Base-by-base conservation (phyloP, 164 flowering plant species). In the Vitis labrusca region DNA sequence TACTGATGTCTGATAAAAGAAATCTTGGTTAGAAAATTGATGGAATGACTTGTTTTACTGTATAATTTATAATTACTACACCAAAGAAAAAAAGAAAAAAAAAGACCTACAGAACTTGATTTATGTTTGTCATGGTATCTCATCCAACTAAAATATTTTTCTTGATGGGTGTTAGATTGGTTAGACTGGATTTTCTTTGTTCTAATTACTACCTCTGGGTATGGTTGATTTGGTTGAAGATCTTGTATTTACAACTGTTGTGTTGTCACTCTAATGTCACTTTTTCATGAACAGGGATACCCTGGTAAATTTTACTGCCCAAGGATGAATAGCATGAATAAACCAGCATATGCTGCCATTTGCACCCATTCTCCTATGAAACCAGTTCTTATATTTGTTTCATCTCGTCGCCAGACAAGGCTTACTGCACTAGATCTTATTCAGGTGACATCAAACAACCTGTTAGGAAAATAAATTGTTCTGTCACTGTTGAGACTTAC, bases 261-360 rank as follows among this genome's bases (percentile, higher is more conserved):
- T 3, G 2, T 50, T 37, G 23, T 29, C 44, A 5, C 19, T 59
- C 55, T 15, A 11, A 16, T 64, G 37, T 54, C 23, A 19, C 55
- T 53, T 73, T 73, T 50, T 50, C 62, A 12, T 61, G 59, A 64
- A 74, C 90, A 95, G 98, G 98, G 99, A 66, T 93, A 95, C 73
- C 99, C 99, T 11, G 99, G 99, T 76, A 95, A 95, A 82, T 93
- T 76, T 73, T 95, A 95, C 80, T 91, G 98, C 77, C 99, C 99
- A 52, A 83, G 99, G 80, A 93, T 93, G 99, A 95, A 91, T 79
- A 93, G 97, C 81, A 95, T 95, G 98, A 95, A 95, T 60, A 95
- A 95, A 74, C 98, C 98, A 68, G 80, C 99, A 49, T 93, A 95
- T 86, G 99, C 99, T 61, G 99, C 99, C 74, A 93, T 95, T 76